These are phyloP conservation scores for Cichorium intybus DNA, from an alignment of 140 eudicot genomes.

Conservation along the genomic window DNA sequence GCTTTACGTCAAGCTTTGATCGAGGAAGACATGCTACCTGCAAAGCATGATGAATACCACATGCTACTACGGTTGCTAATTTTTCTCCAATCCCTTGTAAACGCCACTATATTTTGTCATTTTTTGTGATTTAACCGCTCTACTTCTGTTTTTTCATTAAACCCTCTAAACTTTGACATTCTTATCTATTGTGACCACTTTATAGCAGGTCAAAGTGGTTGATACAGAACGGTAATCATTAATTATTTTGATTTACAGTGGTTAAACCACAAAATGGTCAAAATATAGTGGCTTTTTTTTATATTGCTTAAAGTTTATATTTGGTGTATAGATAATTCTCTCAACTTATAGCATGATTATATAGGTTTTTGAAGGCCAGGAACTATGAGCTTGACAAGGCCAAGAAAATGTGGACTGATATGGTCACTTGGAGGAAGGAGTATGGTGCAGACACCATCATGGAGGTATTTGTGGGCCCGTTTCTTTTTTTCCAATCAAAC, in stretches of 20 bases:
- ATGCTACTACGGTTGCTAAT: slow-evolving; percentile 58
- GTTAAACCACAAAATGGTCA: no score
- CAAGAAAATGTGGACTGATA: slow-evolving; percentile 85
- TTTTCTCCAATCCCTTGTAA: background rate
- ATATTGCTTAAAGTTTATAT: no score
- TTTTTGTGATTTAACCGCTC: no score
- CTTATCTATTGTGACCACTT: no score
- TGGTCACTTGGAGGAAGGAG: slow-evolving; percentile 85
- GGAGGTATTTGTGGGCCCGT: slow-evolving; percentile 40
- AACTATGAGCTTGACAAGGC: slow-evolving; percentile 68
- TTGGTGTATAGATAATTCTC: background rate
- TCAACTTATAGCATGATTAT: background rate
- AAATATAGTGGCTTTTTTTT: no score
- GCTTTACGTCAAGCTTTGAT: slow-evolving; percentile 81
- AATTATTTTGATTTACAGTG: no score
- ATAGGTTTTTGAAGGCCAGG: slow-evolving; percentile 83
- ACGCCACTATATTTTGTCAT: no score
- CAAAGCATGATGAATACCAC: slow-evolving; percentile 91
- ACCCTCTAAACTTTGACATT: no score
- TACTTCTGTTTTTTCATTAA: no score
- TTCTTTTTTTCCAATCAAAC: no score
- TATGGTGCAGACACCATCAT: slow-evolving; percentile 68
- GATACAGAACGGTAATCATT: no score
- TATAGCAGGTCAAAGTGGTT: no score
- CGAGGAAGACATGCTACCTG: slow-evolving; percentile 71